Conservation (phyloP, 148 eudicot species). For the Amaranthus palmeri region DNA sequence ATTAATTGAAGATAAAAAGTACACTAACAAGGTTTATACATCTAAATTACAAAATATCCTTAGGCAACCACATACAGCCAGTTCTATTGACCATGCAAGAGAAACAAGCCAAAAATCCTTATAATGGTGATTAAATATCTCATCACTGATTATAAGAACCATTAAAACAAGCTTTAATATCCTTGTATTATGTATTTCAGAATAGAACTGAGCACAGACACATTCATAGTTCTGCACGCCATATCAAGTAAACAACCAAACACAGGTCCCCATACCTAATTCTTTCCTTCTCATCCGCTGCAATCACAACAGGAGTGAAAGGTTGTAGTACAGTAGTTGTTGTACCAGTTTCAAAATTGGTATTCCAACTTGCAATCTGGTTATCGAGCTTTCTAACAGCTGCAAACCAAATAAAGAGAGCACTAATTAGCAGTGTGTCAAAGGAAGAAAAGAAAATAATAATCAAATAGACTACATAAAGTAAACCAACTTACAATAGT, state of each 20-base stretch:
- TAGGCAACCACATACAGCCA: no score
- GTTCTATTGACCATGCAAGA: no score
- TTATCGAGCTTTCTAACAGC: slow-evolving; percentile 71
- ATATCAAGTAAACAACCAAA: neutral
- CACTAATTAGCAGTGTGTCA: slow-evolving; percentile 1
- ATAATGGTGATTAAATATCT: no score
- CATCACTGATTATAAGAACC: no score
- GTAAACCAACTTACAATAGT: slow-evolving; percentile 49
- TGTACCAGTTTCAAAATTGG: slow-evolving; percentile 74
- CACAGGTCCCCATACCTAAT: slow-evolving; percentile 49
- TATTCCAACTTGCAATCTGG: slow-evolving; percentile 95
- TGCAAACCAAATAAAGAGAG: slow-evolving; percentile 21
- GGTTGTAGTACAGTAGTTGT: slow-evolving; percentile 70
- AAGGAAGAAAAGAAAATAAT: slow-evolving; percentile 1
- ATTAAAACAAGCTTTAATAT: no score
- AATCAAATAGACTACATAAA: neutral
- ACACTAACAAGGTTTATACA: no score
- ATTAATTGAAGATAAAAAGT: no score
- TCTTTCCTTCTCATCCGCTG: slow-evolving; percentile 79
- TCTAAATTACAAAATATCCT: no score
- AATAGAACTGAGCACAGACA: no score
- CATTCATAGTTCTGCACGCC: no score
- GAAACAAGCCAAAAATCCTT: no score
- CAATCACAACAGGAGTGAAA: slow-evolving; percentile 73
- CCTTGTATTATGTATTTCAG: no score